These are phyloP conservation scores for Symbiodinium pilosum DNA, from an alignment of 73 alveolate genomes.

Conservation along the genomic window DNA sequence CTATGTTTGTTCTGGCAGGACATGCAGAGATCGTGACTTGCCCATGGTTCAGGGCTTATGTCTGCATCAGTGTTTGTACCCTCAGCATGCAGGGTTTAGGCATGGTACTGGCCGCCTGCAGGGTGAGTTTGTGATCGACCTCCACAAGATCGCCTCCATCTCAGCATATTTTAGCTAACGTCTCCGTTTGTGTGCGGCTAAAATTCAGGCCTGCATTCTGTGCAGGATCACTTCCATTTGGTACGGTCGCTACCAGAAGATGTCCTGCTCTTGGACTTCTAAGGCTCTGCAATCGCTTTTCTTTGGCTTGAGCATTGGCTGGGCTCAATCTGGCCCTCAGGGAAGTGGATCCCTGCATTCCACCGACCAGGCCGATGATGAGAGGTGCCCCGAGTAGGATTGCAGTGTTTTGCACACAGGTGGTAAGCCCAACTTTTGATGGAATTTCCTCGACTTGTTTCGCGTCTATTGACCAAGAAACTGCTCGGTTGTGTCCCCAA, in stretches of 20 bases:
- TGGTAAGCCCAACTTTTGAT: too few relatives aligned
- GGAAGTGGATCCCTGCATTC: not conserved
- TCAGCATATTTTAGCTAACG: not conserved
- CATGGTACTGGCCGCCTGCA: not conserved
- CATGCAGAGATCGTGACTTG: not conserved
- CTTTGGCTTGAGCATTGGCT: not conserved
- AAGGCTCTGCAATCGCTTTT: too few relatives aligned
- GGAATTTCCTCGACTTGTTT: too few relatives aligned
- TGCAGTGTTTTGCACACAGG: too few relatives aligned
- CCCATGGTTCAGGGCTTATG: not conserved
- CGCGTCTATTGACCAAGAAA: too few relatives aligned
- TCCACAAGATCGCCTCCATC: not conserved
- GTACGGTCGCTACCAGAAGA: not conserved
- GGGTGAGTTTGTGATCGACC: not conserved
- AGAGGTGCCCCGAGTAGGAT: not conserved
- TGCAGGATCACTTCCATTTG: not conserved
- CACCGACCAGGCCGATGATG: not conserved
- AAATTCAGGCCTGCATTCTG: not conserved
- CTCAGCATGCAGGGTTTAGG: not conserved
- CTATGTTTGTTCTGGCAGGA: not conserved
- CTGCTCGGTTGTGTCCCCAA: too few relatives aligned
- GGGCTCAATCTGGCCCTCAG: not conserved
- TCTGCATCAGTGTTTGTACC: not conserved
- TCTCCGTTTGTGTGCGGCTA: not conserved
- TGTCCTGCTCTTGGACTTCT: not conserved